Base-by-base conservation (phyloP, 129 eudicot genomes). In the Tagetes patula region DNA sequence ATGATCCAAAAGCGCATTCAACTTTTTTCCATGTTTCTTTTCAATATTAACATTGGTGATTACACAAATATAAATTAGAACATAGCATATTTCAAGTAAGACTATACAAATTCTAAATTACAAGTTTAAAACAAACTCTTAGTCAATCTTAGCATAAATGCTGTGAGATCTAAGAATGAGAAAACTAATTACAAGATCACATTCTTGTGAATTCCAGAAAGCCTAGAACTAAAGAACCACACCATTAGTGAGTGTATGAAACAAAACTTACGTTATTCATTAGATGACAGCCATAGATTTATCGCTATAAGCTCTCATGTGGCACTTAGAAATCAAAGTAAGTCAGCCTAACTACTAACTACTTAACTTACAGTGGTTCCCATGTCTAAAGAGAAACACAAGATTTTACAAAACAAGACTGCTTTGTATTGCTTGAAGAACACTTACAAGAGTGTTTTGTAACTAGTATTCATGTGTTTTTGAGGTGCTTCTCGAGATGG, bases 131-230 rank as follows among this genome's bases (percentile, higher is more conserved):
- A 69, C 14, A 43, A 50, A 8, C 37, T 70, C 48, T 37, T 38
- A 20, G 74, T 20, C 34, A 36, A 52, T 56, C 74, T 48, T 13
- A 47, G 59, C 38, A n/a, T 48, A 69, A 70, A 50, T 70, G 49
- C 14, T 63, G 73, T 13, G 27, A 11, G 42, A 33, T 48, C 54
- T 68, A 30, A 70, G 8, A 52, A 49, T 8, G 12, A 36, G 34
- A 52, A 47, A 14, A 11, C 41, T 49, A 40, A 36, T 50, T 9
- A 52, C 43, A 68, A 14, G 59, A 50, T 33, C 59, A 46, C 42
- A 68, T 32, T 47, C 59, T 46, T 33, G 32, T 33, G 43, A 66
- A 66, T 31, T 38, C 42, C 59, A 68, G 12, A 32, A 33, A 68
- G 32, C 13, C 13, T 32, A 12, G 8, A 46, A 34, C 60, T 13